Base-by-base conservation (phyloP, 345 rosid species). In the Populus pruinosa region DNA sequence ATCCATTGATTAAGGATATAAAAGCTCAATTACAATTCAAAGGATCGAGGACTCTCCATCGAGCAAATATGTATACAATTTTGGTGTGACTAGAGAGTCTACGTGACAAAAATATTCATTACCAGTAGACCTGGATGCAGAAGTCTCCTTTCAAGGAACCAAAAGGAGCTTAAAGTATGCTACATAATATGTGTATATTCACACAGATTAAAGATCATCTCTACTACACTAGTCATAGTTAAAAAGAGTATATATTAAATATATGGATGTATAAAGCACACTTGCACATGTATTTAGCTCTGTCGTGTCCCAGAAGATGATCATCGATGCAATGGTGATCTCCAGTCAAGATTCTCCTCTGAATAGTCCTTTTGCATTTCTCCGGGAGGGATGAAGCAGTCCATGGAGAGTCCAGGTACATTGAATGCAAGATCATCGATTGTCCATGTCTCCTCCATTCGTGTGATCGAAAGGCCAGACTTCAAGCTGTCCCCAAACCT, bases 351-450 rank as follows among this genome's bases (percentile, higher is more conserved):
- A 25, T 75, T 83, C 77, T 77, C 88, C 17, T 79, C 85, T 1
- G 80, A 85, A 56, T 47, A 81, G 55, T 86, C 87, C 50, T 79
- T 88, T 70, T 86, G 87, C 27, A 85, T 87, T 66, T 96, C 97
- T 66, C 86, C 86, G 10, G 97, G 99, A 80, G 98, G 92, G 43
- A 96, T 92, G 80, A 96, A 96, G 82, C 93, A 92, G 80, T 96
- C 99, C 47, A 76, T 39, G 2, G 97, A 93, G 12, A 96, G 81
- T 2, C 98, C 98, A 5, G 88, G 88, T 4, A 96, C 96, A 23
- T 96, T 89, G 75, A 96, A 93, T 1, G 94, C 97, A 14, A 96
- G 83, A 82, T 96, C 99, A 55, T 92, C 98, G 21, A 96, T 89
- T 0, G 85, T 77, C 99, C 99, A 96, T 1, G 59, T 85, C 78